Base-by-base conservation (phyloP, 2,329 filamentous ascomycete species). In the Cyphellophora attinorum region DNA sequence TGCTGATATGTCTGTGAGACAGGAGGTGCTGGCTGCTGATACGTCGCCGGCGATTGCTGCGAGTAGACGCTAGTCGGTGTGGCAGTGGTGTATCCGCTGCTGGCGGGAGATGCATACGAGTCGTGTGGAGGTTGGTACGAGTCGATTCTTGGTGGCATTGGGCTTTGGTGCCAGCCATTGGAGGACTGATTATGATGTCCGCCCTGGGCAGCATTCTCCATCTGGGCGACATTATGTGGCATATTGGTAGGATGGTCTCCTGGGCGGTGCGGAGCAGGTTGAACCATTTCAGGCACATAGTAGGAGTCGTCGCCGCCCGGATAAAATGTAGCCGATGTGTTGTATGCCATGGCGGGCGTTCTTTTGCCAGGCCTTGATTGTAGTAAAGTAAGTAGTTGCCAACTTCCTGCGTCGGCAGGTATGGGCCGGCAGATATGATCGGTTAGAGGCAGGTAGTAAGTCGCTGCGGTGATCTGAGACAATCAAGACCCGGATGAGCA, bases 191-290 rank as follows among this genome's bases (percentile, higher is more conserved):
- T 23, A 3, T 31, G 6, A 10, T 12, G 10, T 11, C n/a, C 5
- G 11, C 18, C 12, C 66, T 86, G 79, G 10, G 44, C 44, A 29
- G 34, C 41, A 41, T 86, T 71, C 68, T 95, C 88, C 65, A 98
- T 76, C 59, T 88, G 80, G 53, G 89, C 83, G 47, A 98, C 74
- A 61, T 84, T 89, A 54, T 93, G 81, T 65, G 94, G 86, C 76
- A 98, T 95, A 62, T 94, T 89, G 62, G 89, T 83, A 49, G 89
- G 85, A 47, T 44, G 41, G 27, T 49, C 46, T 33, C 42, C 67
- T 50, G 62, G 80, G 77, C 79, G 72, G 64, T 83, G 78, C 44
- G 79, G 79, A 50, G 75, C 70, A 36, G 79, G 79, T 51, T 79
- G 79, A 46, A 81, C 70, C 51, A 82, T 63, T 58, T 80, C 76